Conservation (phyloP, 768 basidiomycete species). For the Agrocybe chaxingu region DNA sequence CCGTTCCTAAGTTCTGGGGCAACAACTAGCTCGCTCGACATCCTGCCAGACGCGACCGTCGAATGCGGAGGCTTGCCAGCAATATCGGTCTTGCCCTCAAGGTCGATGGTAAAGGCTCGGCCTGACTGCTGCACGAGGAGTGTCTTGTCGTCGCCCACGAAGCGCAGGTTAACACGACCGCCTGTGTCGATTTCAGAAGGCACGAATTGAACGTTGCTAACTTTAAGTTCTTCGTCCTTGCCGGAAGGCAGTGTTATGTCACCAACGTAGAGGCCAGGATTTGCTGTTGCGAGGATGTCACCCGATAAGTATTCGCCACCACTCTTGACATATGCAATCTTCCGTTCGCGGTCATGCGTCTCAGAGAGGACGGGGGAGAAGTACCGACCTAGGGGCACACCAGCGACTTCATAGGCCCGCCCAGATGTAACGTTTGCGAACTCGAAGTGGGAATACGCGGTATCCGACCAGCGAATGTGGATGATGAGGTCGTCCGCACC, state of each 20-base stretch:
- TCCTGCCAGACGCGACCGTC: constrained; percentile 50
- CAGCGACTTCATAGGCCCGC: constrained; percentile 44
- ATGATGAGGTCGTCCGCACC: constrained; percentile 48
- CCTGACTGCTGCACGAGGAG: constrained; percentile 54
- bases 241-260: constrained; percentile 48
- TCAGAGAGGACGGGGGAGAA: constrained; percentile 55
- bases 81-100: constrained; percentile 42
- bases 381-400: constrained; percentile 65
- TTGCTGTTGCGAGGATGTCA: constrained; percentile 60
- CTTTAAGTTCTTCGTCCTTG: constrained; percentile 26
- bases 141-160: constrained; percentile 49
- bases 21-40: constrained; percentile 55
- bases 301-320: constrained; percentile 60
- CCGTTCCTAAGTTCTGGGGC: constrained; percentile 25
- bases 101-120: constrained; percentile 22
- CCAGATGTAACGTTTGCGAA: constrained; percentile 49
- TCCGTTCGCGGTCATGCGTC: constrained; percentile 37
- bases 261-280: constrained; percentile 62
- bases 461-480: constrained; percentile 69
- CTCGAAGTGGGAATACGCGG: constrained; percentile 61
- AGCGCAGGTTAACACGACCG: constrained; percentile 48
- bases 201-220: constrained; percentile 49
- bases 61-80: constrained; percentile 45
- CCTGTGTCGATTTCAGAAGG: constrained; percentile 46
- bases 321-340: constrained; percentile 63